These are phyloP conservation scores for Syzygium malaccense DNA, from an alignment of 441 rosid species.

Conservation along the genomic window DNA sequence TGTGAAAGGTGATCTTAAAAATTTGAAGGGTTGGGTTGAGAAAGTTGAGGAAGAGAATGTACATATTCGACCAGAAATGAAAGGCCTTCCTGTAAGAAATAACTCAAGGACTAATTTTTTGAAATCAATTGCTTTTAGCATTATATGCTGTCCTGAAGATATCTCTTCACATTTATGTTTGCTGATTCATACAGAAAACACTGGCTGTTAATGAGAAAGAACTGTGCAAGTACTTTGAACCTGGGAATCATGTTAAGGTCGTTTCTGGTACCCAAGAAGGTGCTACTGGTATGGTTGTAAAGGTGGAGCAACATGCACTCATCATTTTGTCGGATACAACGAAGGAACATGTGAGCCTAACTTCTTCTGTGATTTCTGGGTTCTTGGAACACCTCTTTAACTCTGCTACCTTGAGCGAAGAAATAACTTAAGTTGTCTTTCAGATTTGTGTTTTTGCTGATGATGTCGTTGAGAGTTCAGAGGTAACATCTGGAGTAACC, in stretches of 20 bases:
- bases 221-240: conserved; percentile 95
- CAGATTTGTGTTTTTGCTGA: conserved; percentile 95
- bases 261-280: conserved; percentile 93
- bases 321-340: conserved; percentile 90
- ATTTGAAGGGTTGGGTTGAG: conserved; percentile 97
- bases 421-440: conserved; percentile 2
- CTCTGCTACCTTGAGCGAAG: not conserved
- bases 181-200: conserved; percentile 53
- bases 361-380: not conserved
- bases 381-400: not conserved
- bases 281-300: conserved; percentile 97
- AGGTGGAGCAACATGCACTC: conserved; percentile 96
- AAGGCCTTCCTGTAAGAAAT: conserved; percentile 88
- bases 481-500: conserved; percentile 90
- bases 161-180: not conserved
- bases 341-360: conserved; percentile 78
- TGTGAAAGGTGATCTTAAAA: conserved; percentile 91
- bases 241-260: conserved; percentile 97
- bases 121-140: not conserved
- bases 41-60: conserved; percentile 97
- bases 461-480: conserved; percentile 96
- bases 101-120: not conserved
- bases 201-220: conserved; percentile 84
- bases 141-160: not conserved
- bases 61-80: conserved; percentile 81